These are phyloP conservation scores for Amanita subjunquillea DNA, from an alignment of 768 basidiomycete species.

Conservation along the genomic window DNA sequence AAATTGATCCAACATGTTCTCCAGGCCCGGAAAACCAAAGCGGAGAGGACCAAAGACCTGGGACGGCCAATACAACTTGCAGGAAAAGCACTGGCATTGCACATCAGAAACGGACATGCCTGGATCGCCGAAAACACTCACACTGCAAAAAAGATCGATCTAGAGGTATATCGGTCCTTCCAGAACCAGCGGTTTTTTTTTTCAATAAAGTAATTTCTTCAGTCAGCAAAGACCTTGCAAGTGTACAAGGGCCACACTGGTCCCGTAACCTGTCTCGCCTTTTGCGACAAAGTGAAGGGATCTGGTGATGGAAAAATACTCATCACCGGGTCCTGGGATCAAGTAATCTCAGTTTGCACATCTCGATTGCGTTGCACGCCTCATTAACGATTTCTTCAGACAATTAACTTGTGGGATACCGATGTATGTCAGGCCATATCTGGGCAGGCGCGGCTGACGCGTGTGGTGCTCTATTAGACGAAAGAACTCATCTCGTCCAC, in stretches of 20 bases:
- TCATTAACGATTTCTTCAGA: conserved; percentile 31
- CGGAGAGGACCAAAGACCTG: conserved; percentile 55
- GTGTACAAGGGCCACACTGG: conserved; percentile 79
- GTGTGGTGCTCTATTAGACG: conserved; percentile 33
- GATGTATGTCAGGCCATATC: conserved; percentile 34
- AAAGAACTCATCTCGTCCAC: conserved; percentile 63
- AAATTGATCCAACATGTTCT: background rate
- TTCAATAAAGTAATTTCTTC: conserved; percentile 5
- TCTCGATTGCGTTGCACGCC: background rate
- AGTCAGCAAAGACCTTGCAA: conserved; percentile 77
- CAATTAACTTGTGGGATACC: conserved; percentile 81
- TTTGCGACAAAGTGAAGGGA: conserved; percentile 35
- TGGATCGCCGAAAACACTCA: conserved; percentile 90
- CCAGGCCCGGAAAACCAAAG: conserved; percentile 66
- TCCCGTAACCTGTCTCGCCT: conserved; percentile 78
- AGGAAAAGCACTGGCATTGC: conserved; percentile 66
- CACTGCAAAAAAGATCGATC: conserved; percentile 58
- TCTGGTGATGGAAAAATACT: conserved; percentile 41
- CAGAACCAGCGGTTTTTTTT: background rate
- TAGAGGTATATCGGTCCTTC: conserved; percentile 43
- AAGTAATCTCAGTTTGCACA: conserved; percentile 25
- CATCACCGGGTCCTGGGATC: conserved; percentile 94
- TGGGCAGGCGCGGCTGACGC: background rate
- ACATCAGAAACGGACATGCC: conserved; percentile 51
- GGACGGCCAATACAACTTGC: conserved; percentile 73